phyloP scores from a whole-genome alignment of 495 filamentous ascomycete genomes.

The Baudoinia panamericana region DNA sequence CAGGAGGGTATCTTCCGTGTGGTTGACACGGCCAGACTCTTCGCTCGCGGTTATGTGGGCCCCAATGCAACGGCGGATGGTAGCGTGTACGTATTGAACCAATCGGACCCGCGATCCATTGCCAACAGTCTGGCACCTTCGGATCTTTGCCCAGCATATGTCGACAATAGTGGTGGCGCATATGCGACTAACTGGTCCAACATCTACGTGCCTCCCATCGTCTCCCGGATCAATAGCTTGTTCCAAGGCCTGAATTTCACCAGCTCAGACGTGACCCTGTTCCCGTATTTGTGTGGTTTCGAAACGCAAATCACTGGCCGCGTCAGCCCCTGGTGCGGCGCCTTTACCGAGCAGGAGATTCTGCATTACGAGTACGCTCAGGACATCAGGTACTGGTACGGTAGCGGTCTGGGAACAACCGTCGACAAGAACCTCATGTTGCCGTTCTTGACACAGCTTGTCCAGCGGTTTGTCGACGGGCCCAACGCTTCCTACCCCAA shows the following conservation, averaged over 20 bases:
- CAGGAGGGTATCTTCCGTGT: conserved; percentile 28
- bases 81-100: conserved; percentile 39
- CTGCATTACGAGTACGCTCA: conserved; percentile 45
- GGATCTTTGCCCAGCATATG: conserved; percentile 41
- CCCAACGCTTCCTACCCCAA: conserved; percentile 32
- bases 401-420: conserved; percentile 39
- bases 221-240: conserved; percentile 36
- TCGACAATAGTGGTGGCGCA: conserved; percentile 33
- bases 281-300: conserved; percentile 49
- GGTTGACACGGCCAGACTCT: conserved; percentile 41
- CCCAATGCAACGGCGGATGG: conserved; percentile 33
- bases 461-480: conserved; percentile 35
- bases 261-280: conserved; percentile 36
- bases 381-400: conserved; percentile 48
- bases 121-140: conserved; percentile 44
- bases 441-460: conserved; percentile 37
- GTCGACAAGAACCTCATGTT: conserved; percentile 37
- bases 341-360: conserved; percentile 41
- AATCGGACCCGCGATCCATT: conserved; percentile 32
- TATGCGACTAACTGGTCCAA: conserved; percentile 28
- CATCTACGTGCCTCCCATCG: conserved; percentile 40
- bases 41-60: conserved; percentile 42
- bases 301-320: conserved; percentile 45
- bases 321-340: conserved; percentile 40
- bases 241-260: conserved; percentile 39